These are phyloP conservation scores for Globisporangium heterothallicum DNA, from an alignment of 352 stramenopile species.

Conservation along the genomic window DNA sequence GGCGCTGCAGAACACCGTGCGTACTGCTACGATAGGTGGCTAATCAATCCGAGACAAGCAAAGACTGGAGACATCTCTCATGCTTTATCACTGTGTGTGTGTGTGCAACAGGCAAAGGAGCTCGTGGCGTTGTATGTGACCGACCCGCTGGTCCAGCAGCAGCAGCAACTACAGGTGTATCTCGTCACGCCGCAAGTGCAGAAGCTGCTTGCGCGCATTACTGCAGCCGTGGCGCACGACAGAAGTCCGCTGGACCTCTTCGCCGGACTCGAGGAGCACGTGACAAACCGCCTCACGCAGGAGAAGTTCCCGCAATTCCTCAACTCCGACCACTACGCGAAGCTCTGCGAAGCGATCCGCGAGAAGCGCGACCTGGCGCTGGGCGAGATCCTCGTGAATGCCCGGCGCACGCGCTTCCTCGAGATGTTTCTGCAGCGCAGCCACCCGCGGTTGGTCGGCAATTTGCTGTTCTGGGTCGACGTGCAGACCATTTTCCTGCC, in stretches of 20 bases:
- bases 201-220: constrained; percentile 26
- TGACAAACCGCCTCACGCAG: constrained; percentile 37
- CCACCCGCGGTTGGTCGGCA: constrained; percentile 30
- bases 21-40: constrained; percentile 5
- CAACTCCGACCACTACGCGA: constrained; percentile 30
- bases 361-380: constrained; percentile 52
- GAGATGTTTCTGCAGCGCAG: constrained; percentile 35
- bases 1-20: constrained; percentile 36
- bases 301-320: constrained; percentile 57
- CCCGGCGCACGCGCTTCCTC: constrained; percentile 47
- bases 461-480: constrained; percentile 68
- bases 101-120: constrained; percentile 37
- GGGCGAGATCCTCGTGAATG: constrained; percentile 54
- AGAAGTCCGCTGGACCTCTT: constrained; percentile 55
- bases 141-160: constrained; percentile 19
- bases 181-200: constrained; percentile 12
- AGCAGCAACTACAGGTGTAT: constrained; percentile 19
- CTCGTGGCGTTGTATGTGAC: constrained; percentile 33
- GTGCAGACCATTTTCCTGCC: constrained; percentile 69
- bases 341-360: constrained; percentile 52
- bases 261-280: constrained; percentile 44
- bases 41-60: too few relatives aligned
- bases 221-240: constrained; percentile 19
- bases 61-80: background rate
- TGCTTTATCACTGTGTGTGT: background rate